Evolutionary conservation across 768 basidiomycete genomes (phyloP).

Genomic region (Cystofilobasidium macerans): DNA sequence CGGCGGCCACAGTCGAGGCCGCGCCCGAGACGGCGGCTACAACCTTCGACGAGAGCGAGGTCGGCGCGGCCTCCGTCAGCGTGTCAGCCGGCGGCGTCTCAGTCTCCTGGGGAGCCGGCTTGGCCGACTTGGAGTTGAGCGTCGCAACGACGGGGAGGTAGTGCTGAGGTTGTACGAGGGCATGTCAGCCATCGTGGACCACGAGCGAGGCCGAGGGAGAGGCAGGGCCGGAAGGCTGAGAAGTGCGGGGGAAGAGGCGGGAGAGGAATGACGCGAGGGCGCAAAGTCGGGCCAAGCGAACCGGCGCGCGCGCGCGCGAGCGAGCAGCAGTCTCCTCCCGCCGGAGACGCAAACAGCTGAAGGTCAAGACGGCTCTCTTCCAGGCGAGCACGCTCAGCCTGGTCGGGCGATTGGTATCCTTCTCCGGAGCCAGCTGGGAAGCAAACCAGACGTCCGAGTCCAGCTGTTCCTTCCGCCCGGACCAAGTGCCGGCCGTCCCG

Average conservation of each 20-base stretch:
- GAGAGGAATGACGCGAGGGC: neutral
- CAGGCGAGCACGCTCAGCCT: too few relatives aligned
- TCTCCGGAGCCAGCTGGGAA: too few relatives aligned
- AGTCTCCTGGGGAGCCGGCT: neutral
- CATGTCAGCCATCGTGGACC: neutral
- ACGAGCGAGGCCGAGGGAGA: neutral
- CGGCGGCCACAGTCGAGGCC: neutral
- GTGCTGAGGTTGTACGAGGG: too few relatives aligned
- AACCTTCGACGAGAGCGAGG: neutral
- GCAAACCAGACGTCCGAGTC: too few relatives aligned
- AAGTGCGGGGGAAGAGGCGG: too few relatives aligned
- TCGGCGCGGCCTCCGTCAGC: slow-evolving; percentile 60
- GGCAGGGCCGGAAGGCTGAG: neutral
- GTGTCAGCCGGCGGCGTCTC: slow-evolving; percentile 39
- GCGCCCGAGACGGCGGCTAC: neutral
- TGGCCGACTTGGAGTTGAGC: slow-evolving; percentile 9
- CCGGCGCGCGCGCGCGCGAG: neutral
- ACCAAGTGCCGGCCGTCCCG: too few relatives aligned
- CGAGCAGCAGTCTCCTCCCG: too few relatives aligned
- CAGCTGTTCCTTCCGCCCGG: too few relatives aligned
- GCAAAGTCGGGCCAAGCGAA: neutral
- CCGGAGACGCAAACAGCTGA: too few relatives aligned
- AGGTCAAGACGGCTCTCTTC: too few relatives aligned
- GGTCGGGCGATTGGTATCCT: too few relatives aligned
- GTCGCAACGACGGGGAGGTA: slow-evolving; percentile 60